Percentiles rank a stretch among this genome's conserved stretches.
phyloP scores from a whole-genome alignment of 208 protist species.

The Angomonas ambiguus region DNA sequence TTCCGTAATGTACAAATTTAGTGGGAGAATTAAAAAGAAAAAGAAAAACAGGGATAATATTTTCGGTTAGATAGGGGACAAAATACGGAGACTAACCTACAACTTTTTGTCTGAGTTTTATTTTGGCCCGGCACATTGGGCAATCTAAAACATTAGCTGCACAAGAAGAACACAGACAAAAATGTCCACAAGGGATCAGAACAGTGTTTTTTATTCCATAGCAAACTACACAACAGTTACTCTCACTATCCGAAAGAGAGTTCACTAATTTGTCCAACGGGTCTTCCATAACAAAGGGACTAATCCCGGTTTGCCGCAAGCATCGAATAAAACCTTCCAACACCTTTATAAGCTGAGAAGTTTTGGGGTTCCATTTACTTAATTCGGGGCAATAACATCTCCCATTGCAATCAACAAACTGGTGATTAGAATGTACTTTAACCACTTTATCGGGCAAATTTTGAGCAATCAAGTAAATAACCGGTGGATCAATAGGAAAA shows the following conservation, averaged over 20 bases:
- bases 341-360: conserved; percentile 29
- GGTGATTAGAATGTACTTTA: conserved; percentile 19
- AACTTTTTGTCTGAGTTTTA: conserved; percentile 43
- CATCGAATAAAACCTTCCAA: conserved; percentile 22
- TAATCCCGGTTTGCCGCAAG: conserved; percentile 20
- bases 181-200: conserved; percentile 55
- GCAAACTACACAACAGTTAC: conserved; percentile 42
- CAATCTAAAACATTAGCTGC: conserved; percentile 43
- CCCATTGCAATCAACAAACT: conserved; percentile 52
- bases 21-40: conserved; percentile 1
- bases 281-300: conserved; percentile 40
- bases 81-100: conserved; percentile 6
- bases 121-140: conserved; percentile 40
- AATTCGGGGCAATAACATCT: conserved; percentile 43
- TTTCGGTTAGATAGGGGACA: not conserved
- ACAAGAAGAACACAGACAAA: conserved; percentile 41
- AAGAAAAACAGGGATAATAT: conserved; percentile 9
- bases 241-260: conserved; percentile 2
- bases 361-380: conserved; percentile 37
- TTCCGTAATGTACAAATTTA: not conserved
- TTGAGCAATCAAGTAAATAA: conserved; percentile 35
- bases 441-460: conserved; percentile 10
- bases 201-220: conserved; percentile 37
- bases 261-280: not conserved
- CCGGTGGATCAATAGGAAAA: conserved; percentile 54